Base-by-base conservation (phyloP, 768 basidiomycete genomes). In the Leccinum obscurum region DNA sequence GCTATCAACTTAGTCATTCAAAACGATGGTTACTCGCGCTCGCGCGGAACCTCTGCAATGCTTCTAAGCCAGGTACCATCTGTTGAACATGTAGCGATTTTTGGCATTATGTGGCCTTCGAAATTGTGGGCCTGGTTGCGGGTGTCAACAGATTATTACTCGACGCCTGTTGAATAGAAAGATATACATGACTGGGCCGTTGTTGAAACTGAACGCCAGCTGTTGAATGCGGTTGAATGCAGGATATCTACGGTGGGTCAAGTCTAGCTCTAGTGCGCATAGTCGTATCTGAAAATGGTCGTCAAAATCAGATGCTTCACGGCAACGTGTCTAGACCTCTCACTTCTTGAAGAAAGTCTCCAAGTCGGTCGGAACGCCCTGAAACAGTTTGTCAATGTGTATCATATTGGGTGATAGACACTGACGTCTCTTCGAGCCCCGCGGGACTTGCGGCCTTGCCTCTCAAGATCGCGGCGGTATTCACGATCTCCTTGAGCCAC, bases 401-500 rank as follows among this genome's bases (percentile, higher is more conserved):
- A 26, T 26, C 13, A 22, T 32, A 22, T 34, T 24, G 46, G 28
- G 48, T 30, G 51, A 50, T 53, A 51, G 69, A 73, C 50, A 73
- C 77, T 48, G 63, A 86, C 88, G 68, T 85, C 76, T 65, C 71
- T 77, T 54, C 83, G 80, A 44, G 88, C 84, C 34, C 93, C 92
- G 30, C 85, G 73, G 49, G 75, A 74, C 76, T 86, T 88, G 71
- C 81, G 73, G 26, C 86, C 85, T 34, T 77, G 67, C 57, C 75
- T 77, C 75, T 91, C 85, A 34, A 88, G 77, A 67, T 80, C 77
- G 15, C 78, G 80, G 22, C 90, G 81, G 56, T 83, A 72, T 50
- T 87, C 83, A 49, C 92, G 81, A 66, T 99, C 97, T 91, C 88
- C 64, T 81, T 85, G 46, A 98, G 79, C 97, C 97, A 99, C 52